A percentile compares a stretch with the other conserved stretches of the same genome.
phyloP scores from a whole-genome alignment of 2,329 filamentous ascomycete genomes.

The Ascochyta fabae region DNA sequence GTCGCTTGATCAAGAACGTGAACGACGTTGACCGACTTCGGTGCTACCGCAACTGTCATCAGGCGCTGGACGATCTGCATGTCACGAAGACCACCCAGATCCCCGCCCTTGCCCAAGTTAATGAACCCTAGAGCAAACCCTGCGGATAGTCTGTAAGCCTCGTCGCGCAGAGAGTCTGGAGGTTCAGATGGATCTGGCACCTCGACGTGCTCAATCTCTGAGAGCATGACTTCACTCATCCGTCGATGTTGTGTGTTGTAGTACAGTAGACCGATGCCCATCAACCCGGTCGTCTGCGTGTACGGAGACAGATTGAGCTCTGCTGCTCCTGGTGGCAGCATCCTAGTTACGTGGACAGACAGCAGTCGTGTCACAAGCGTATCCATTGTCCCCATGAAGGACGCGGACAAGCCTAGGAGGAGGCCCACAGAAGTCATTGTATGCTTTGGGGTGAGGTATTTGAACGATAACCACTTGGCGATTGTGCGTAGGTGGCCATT shows the following conservation, averaged over 20 bases:
- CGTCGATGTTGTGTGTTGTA: slow-evolving; percentile 94
- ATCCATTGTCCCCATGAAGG: slow-evolving; percentile 97
- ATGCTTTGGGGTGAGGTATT: slow-evolving; percentile 98
- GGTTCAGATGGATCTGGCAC: slow-evolving; percentile 71
- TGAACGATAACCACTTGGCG: slow-evolving; percentile 98
- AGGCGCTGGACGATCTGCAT: slow-evolving; percentile 92
- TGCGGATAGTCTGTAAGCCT: slow-evolving; percentile 94
- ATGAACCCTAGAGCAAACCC: slow-evolving; percentile 94
- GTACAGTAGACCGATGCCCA: slow-evolving; percentile 95
- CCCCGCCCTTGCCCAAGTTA: slow-evolving; percentile 88
- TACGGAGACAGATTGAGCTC: slow-evolving; percentile 92
- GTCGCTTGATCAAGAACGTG: slow-evolving; percentile 93
- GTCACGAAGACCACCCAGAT: slow-evolving; percentile 87
- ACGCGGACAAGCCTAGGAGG: slow-evolving; percentile 89
- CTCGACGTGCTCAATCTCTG: slow-evolving; percentile 89
- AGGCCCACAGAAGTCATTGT: slow-evolving; percentile 98
- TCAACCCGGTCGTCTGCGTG: slow-evolving; percentile 93
- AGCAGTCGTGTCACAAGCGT: slow-evolving; percentile 89
- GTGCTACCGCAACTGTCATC: slow-evolving; percentile 82
- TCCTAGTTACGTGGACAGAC: slow-evolving; percentile 93
- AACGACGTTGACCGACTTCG: slow-evolving; percentile 88
- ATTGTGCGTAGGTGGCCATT: slow-evolving; percentile 94
- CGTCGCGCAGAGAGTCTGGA: slow-evolving; percentile 83
- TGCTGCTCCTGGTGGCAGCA: slow-evolving; percentile 89
- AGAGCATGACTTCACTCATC: slow-evolving; percentile 99